These are phyloP conservation scores for Saturnispora sekii DNA, from an alignment of 805 yeast genomes.

Conservation along the genomic window DNA sequence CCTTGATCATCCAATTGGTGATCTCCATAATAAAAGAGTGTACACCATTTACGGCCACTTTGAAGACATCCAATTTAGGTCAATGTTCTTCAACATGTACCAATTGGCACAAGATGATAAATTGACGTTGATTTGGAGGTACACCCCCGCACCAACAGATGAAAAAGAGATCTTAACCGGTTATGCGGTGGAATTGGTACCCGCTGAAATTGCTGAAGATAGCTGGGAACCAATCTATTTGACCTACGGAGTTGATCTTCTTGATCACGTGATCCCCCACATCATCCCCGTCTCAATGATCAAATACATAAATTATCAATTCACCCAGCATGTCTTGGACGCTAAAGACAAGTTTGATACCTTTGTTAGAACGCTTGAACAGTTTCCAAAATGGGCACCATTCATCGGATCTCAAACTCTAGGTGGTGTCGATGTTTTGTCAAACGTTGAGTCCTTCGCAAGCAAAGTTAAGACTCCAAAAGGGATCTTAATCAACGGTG, in stretches of 20 bases:
- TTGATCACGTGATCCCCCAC: conserved; percentile 18
- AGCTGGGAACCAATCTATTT: no score
- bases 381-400: conserved; percentile 48
- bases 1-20: conserved; percentile 61
- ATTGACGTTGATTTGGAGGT: conserved; percentile 67
- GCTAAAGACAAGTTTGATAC: conserved; percentile 27
- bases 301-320: conserved; percentile 33
- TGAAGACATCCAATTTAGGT: conserved; percentile 36
- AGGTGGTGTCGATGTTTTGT: conserved; percentile 9
- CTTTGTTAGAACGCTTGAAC: conserved; percentile 32
- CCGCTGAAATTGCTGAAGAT: conserved; percentile 51
- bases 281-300: conserved; percentile 25
- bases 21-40: conserved; percentile 23
- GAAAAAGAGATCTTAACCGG: conserved; percentile 37
- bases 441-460: conserved; percentile 5
- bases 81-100: conserved; percentile 49
- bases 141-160: conserved; percentile 32
- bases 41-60: conserved; percentile 63
- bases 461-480: conserved; percentile 15
- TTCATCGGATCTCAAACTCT: conserved; percentile 24
- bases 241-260: not conserved
- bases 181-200: conserved; percentile 57
- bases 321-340: conserved; percentile 31
- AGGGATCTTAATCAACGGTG: conserved; percentile 65
- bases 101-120: conserved; percentile 54